Percentiles rank a stretch among this genome's conserved stretches.
Evolutionary conservation across 2,329 filamentous ascomycete genomes (phyloP).

Genomic region (Dryadomyces sulphureus): DNA sequence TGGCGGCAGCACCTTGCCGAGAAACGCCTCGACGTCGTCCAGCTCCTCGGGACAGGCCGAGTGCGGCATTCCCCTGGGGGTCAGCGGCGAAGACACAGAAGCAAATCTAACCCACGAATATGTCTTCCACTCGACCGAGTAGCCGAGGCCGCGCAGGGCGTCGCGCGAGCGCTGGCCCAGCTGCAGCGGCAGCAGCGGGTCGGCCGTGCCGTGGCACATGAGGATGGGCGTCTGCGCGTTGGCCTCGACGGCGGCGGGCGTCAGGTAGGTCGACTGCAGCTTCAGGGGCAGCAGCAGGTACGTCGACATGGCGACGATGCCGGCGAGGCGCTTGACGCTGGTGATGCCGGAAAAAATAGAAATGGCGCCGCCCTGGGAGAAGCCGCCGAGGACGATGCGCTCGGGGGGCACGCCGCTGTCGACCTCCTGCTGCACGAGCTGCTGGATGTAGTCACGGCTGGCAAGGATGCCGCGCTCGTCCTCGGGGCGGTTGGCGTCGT

Average conservation of each 20-base stretch:
- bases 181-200: constrained; percentile 55
- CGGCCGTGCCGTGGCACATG: constrained; percentile 73
- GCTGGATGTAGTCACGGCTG: constrained; percentile 62
- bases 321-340: constrained; percentile 57
- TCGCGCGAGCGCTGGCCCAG: constrained; percentile 57
- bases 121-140: constrained; percentile 58
- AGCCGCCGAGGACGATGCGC: constrained; percentile 75
- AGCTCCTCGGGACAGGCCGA: constrained; percentile 66
- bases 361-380: constrained; percentile 75
- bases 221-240: constrained; percentile 73
- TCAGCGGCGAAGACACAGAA: constrained; percentile 1
- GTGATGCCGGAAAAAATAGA: constrained; percentile 70
- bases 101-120: constrained; percentile 43
- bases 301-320: constrained; percentile 71
- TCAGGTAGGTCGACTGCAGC: constrained; percentile 23
- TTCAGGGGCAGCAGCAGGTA: constrained; percentile 55
- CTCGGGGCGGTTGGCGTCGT: constrained; percentile 14
- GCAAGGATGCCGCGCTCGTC: constrained; percentile 59
- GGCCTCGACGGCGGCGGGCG: constrained; percentile 18
- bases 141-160: constrained; percentile 52
- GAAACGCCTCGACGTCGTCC: constrained; percentile 57
- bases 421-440: constrained; percentile 67
- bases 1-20: constrained; percentile 30
- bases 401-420: constrained; percentile 65
- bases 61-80: constrained; percentile 51